phyloP scores from a whole-genome alignment of 495 filamentous ascomycete species.

The Xylaria sp. region DNA sequence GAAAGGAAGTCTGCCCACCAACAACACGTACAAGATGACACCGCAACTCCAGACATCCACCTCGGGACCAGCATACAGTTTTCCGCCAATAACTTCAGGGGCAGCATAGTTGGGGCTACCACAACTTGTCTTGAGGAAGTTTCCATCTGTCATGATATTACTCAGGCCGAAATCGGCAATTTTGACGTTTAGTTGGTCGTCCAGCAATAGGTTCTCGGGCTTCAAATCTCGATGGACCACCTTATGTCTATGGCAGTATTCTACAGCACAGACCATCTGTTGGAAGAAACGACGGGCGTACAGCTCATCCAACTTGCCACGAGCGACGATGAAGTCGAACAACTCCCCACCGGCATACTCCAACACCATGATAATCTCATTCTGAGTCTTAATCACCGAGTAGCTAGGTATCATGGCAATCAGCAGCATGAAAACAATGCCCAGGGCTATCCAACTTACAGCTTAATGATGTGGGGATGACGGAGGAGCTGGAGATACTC shows the following conservation, averaged over 20 bases:
- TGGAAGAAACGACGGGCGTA: constrained; percentile 97
- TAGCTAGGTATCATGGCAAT: constrained; percentile 61
- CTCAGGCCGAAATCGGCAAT: constrained; percentile 98
- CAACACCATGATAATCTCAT: constrained; percentile 98
- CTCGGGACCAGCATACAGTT: constrained; percentile 96
- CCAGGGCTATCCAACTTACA: constrained; percentile 62
- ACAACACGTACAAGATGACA: constrained; percentile 94
- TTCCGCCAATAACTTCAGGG: constrained; percentile 96
- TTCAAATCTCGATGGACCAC: constrained; percentile 98
- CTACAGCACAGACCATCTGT: constrained; percentile 98
- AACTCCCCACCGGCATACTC: constrained; percentile 96
- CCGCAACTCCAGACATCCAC: constrained; percentile 99
- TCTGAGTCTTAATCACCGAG: constrained; percentile 91
- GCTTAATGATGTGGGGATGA: constrained; percentile 98
- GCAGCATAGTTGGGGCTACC: constrained; percentile 98
- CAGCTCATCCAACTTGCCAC: constrained; percentile 87
- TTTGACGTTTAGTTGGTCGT: constrained; percentile 94
- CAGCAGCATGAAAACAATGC: constrained; percentile 12
- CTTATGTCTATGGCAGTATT: constrained; percentile 98
- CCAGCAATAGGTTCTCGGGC: constrained; percentile 94
- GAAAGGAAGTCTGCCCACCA: constrained; percentile 91
- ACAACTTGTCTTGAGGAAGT: constrained; percentile 98
- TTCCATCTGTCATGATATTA: constrained; percentile 99
- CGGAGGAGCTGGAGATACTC: constrained; percentile 94
- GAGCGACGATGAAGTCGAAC: constrained; percentile 94